Conservation (phyloP, 352 stramenopile genomes). For the Phytophthora megakarya region DNA sequence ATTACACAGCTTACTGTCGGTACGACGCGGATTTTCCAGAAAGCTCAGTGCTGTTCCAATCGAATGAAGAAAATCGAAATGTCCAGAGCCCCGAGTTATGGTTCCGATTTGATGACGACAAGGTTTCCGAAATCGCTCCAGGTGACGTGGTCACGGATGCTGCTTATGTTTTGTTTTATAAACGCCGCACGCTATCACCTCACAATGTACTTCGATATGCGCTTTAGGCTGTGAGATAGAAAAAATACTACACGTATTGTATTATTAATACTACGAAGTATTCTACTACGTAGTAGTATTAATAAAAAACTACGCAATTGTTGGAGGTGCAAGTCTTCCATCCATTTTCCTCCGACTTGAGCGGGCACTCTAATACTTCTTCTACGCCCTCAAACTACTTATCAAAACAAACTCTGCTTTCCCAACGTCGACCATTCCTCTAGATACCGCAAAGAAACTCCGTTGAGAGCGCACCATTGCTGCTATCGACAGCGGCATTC, state of each 20-base stretch:
- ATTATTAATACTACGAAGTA: too few species aligned
- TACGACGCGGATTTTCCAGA: conserved; percentile 77
- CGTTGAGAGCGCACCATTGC: conserved; percentile 42
- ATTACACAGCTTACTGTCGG: conserved; percentile 92
- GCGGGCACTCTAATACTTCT: conserved; percentile 11
- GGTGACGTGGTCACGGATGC: conserved; percentile 80
- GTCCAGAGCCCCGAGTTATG: conserved; percentile 67
- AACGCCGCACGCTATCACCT: conserved; percentile 72
- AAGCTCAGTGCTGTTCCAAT: conserved; percentile 55
- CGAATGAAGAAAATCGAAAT: conserved; percentile 33
- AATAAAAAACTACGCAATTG: neutral
- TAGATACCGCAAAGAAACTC: conserved; percentile 77
- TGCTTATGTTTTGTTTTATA: conserved; percentile 93
- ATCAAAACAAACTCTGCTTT: conserved; percentile 20
- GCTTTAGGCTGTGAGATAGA: conserved; percentile 40
- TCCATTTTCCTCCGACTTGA: conserved; percentile 20
- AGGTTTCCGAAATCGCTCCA: conserved; percentile 72
- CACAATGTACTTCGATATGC: conserved; percentile 74
- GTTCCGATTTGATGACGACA: conserved; percentile 87
- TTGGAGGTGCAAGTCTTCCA: conserved; percentile 32
- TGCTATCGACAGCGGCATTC: conserved; percentile 51
- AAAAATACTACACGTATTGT: conserved; percentile 13
- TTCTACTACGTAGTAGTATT: too few species aligned
- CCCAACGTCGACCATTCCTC: conserved; percentile 2
- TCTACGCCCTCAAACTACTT: conserved; percentile 7